These are phyloP conservation scores for Solanum neorickii DNA, from an alignment of 257 asterid species.

Conservation along the genomic window DNA sequence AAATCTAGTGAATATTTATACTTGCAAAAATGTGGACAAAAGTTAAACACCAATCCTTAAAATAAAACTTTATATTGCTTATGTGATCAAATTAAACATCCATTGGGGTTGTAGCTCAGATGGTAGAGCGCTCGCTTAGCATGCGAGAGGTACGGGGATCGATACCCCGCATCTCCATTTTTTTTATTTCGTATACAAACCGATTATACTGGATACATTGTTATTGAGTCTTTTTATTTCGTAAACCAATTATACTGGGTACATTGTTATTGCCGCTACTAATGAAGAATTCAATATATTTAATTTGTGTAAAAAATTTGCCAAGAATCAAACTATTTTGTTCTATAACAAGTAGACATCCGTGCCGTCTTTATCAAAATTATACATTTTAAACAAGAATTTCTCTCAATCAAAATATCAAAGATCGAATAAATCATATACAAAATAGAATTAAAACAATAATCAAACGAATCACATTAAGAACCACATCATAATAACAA, in stretches of 20 bases:
- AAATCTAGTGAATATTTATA: not conserved
- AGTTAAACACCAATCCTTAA: not conserved
- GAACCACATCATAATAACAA: constrained; percentile 7
- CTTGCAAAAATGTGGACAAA: not conserved
- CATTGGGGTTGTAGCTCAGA: constrained; percentile 51
- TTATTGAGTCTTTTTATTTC: too few relatives aligned
- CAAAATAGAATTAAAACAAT: not conserved
- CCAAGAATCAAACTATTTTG: too few relatives aligned
- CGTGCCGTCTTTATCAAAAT: not conserved
- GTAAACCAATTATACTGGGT: too few relatives aligned
- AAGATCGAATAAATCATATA: not conserved
- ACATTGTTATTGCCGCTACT: too few relatives aligned
- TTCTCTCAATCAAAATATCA: not conserved
- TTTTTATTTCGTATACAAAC: too few relatives aligned
- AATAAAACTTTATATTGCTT: accelerated
- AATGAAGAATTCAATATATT: too few relatives aligned
- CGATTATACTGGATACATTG: too few relatives aligned
- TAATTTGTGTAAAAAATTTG: too few relatives aligned
- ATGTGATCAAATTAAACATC: too few relatives aligned
- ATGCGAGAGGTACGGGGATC: constrained; percentile 39
- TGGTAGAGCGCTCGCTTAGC: constrained; percentile 52
- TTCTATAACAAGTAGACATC: not conserved
- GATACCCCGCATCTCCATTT: constrained; percentile 39
- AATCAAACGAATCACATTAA: not conserved
- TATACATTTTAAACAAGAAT: not conserved